These are phyloP conservation scores for Tuber borchii DNA, from an alignment of 495 filamentous ascomycete genomes.

Conservation along the genomic window DNA sequence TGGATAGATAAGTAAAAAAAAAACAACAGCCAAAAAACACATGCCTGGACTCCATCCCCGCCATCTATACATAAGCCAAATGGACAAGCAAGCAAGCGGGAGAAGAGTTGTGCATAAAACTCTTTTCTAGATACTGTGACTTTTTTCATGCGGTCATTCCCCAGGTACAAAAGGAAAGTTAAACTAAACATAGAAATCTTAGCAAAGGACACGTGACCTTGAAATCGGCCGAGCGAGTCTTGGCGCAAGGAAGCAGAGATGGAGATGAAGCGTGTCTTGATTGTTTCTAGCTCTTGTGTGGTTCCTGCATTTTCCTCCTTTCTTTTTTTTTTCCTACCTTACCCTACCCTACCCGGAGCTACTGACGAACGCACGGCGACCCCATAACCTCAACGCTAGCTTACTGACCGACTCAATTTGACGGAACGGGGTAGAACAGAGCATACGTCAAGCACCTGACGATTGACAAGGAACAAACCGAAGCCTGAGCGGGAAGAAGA, in stretches of 20 bases:
- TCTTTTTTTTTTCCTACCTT: neutral
- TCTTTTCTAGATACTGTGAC: neutral
- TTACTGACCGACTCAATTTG: neutral
- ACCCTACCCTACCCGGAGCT: neutral
- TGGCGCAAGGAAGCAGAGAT: neutral
- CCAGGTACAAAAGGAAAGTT: neutral
- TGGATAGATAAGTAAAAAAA: neutral
- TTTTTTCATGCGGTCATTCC: neutral
- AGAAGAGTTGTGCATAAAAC: neutral
- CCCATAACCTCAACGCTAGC: neutral
- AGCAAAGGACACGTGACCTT: neutral
- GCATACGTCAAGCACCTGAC: neutral
- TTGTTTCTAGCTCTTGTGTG: neutral
- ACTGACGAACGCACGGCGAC: neutral
- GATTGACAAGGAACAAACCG: neutral
- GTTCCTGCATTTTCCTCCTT: neutral
- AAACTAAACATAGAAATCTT: neutral
- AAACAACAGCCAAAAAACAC: neutral
- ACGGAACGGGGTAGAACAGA: neutral
- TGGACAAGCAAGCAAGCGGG: neutral
- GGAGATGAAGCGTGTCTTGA: slow-evolving; percentile 3
- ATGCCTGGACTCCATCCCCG: neutral
- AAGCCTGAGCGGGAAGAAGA: neutral
- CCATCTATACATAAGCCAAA: neutral
- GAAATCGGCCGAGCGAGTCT: neutral